Evolutionary conservation across 169 alveolate genomes (phyloP).

Genomic region (Eimeria praecox): DNA sequence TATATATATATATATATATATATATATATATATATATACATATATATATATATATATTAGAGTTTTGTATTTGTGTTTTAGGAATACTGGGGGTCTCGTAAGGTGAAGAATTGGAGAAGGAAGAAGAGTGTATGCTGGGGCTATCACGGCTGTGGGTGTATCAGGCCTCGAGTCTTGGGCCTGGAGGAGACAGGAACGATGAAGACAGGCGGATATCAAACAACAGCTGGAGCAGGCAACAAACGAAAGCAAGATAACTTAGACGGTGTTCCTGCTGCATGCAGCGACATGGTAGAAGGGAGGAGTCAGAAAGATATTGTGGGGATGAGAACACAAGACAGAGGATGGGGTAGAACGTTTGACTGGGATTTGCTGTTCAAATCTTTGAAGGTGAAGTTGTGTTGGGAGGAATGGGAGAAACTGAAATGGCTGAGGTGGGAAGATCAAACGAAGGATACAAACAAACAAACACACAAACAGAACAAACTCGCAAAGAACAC

Average conservation of each 20-base stretch:
- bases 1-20: too few species aligned
- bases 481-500: background rate
- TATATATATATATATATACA: background rate
- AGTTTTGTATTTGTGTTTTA: background rate
- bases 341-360: slow-evolving; percentile 14
- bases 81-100: background rate
- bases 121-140: slow-evolving; percentile 20
- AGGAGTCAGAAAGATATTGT: background rate
- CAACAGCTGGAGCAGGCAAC: background rate
- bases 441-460: background rate
- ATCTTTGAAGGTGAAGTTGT: background rate
- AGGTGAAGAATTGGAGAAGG: background rate
- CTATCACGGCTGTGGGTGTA: slow-evolving; percentile 25
- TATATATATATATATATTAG: background rate
- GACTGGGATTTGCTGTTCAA: background rate
- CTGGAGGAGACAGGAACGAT: background rate
- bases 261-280: slow-evolving; percentile 12
- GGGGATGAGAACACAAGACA: background rate
- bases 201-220: background rate
- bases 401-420: slow-evolving; percentile 11
- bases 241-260: background rate
- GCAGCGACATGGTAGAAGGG: background rate
- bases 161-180: slow-evolving; percentile 35
- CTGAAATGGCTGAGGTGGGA: background rate
- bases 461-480: background rate